phyloP scores from a whole-genome alignment of 1,284 basidiomycete genomes.

The Lentinula novae-zelandiae region DNA sequence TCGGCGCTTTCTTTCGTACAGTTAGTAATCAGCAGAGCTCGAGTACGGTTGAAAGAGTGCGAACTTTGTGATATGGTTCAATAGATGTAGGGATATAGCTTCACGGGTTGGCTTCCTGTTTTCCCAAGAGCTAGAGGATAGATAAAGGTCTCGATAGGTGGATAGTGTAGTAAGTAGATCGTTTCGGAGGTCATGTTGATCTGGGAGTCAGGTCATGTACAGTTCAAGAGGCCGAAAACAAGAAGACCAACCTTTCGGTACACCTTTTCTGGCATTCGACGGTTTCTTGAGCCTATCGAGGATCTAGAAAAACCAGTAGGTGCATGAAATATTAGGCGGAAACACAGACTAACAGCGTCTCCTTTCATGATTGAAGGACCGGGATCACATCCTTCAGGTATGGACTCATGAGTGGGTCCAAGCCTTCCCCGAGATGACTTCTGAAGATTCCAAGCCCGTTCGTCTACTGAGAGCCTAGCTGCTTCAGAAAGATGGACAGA shows the following conservation, averaged over 20 bases:
- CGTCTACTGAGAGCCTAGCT: conserved; percentile 45
- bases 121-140: conserved; percentile 58
- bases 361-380: conserved; percentile 25
- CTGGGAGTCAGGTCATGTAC: conserved; percentile 30
- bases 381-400: conserved; percentile 38
- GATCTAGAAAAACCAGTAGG: conserved; percentile 38
- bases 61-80: conserved; percentile 87
- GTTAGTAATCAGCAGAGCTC: too few species aligned
- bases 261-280: conserved; percentile 50
- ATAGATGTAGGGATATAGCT: conserved; percentile 67
- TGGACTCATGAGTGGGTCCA: conserved; percentile 49
- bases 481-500: conserved; percentile 44
- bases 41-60: conserved; percentile 15
- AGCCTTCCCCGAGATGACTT: conserved; percentile 44
- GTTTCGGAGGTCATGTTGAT: conserved; percentile 54
- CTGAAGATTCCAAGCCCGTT: conserved; percentile 42
- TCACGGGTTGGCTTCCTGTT: conserved; percentile 56
- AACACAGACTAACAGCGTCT: conserved; percentile 8
- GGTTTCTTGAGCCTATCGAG: conserved; percentile 54
- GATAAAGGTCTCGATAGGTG: conserved; percentile 71
- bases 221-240: background rate
- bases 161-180: conserved; percentile 64
- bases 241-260: conserved; percentile 43
- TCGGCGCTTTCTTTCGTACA: conserved; percentile 73
- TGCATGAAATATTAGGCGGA: background rate